Base-by-base conservation (phyloP, 2,329 filamentous ascomycete species). In the Clonostachys byssicola region DNA sequence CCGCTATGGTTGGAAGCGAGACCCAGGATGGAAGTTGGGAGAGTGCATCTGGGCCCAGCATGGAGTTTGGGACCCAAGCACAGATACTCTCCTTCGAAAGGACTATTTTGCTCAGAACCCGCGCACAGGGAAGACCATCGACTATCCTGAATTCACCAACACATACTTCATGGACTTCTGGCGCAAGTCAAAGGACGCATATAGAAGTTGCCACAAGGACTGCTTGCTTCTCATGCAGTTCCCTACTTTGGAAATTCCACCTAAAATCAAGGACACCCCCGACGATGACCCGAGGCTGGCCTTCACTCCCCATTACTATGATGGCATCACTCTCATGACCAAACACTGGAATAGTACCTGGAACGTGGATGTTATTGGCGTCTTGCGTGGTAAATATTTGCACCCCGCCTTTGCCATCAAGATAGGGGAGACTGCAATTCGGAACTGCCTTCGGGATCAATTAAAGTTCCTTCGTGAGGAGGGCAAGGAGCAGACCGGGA, bases 301-400 rank as follows among this genome's bases (percentile, higher is more conserved):
- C 3, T 97, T 96, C 64, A 86, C 94, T 10, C 90, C 92, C 2
- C 94, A 99, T 67, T 99, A 89, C 63, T 99, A 99, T 65, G 94
- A 99, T 57, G 94, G 94, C 12, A 87, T 99, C 47, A 99, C 94
- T 0, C 75, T 99, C 5, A 88, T 99, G 79, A 97, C 90, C 12
- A 99, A 99, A 70, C 95, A 96, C 65, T 99, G 94, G 94, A 99
- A 97, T 62, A 87, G 92, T 38, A 84, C 87, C 14, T 99, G 94
- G 88, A 99, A 99, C 56, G 88, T 99, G 8, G 94, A 99, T 62
- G 89, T 99, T 5, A 83, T 99, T 44, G 94, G 94, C 3, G 81
- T 99, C 13, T 74, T 99, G 40, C 86, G 94, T 42, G 94, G 94
- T 12, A 86, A 86, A 54, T 99, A 99, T 60, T 75, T 88, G 54